Evolutionary conservation across 2,329 filamentous ascomycete genomes (phyloP).

Genomic region (Ophiostoma tasmaniense): DNA sequence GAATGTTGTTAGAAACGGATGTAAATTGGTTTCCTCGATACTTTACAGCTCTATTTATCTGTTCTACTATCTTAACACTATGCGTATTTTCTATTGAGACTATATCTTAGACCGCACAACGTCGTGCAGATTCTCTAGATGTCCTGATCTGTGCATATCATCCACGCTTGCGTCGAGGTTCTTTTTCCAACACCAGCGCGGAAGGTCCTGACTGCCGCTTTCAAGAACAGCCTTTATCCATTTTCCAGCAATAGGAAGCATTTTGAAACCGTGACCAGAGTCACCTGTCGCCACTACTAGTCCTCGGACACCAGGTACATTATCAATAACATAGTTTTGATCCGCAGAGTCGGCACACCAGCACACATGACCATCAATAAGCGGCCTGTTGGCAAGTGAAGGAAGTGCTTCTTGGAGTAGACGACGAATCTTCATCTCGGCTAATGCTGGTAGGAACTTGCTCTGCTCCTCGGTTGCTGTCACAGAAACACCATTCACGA

Average conservation of each 20-base stretch:
- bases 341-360: constrained; percentile 56
- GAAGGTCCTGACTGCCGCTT: neutral
- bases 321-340: constrained; percentile 54
- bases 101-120: neutral
- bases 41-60: too few relatives aligned
- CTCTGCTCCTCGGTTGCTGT: constrained; percentile 40
- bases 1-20: too few relatives aligned
- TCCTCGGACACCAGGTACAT: constrained; percentile 34
- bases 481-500: neutral
- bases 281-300: neutral
- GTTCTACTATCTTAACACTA: too few relatives aligned
- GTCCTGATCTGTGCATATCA: neutral
- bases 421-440: constrained; percentile 34
- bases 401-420: constrained; percentile 46
- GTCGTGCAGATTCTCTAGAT: neutral
- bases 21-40: too few relatives aligned
- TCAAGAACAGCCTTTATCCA: neutral
- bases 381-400: constrained; percentile 41
- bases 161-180: neutral
- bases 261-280: neutral
- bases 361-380: constrained; percentile 48
- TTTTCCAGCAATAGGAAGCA: neutral
- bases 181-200: neutral
- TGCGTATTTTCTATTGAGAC: too few relatives aligned
- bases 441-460: neutral